Evolutionary conservation across 306 rosid species (phyloP).

Genomic region (Cicer yamashitae): DNA sequence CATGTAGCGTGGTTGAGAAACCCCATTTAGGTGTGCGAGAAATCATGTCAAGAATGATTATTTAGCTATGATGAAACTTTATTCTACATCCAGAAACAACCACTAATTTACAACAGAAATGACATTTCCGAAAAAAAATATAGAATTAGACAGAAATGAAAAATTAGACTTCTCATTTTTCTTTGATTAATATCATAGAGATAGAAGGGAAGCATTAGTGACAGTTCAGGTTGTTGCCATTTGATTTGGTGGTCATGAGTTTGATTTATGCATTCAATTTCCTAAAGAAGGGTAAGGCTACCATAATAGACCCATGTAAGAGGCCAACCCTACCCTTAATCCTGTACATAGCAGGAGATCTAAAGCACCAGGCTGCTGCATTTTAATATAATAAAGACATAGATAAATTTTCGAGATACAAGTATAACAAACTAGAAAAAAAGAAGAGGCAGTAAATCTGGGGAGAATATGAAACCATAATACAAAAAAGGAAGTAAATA

Average conservation of each 20-base stretch:
- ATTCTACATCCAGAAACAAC: neutral
- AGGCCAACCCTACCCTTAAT: conserved; percentile 3
- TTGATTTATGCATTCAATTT: neutral
- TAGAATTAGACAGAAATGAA: too few species aligned
- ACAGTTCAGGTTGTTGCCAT: neutral
- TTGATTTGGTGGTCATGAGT: neutral
- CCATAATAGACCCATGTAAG: neutral
- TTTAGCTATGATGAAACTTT: neutral
- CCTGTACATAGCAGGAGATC: conserved; percentile 8
- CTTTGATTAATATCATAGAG: neutral
- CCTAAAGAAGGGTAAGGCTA: neutral
- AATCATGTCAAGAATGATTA: neutral
- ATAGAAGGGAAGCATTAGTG: neutral
- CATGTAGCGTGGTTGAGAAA: neutral
- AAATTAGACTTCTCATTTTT: conserved; percentile 1
- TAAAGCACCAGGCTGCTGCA: neutral
- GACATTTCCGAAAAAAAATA: neutral
- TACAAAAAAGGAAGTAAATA: too few species aligned
- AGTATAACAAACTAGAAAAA: neutral
- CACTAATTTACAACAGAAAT: neutral
- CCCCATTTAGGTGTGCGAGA: neutral
- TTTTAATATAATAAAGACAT: conserved; percentile 10
- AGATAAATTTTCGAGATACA: neutral
- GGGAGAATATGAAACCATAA: neutral
- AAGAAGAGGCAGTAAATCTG: neutral